Percentiles rank a stretch among this genome's conserved stretches.
Conservation (phyloP, 2,329 filamentous ascomycete species). For the Polychaeton citri region DNA sequence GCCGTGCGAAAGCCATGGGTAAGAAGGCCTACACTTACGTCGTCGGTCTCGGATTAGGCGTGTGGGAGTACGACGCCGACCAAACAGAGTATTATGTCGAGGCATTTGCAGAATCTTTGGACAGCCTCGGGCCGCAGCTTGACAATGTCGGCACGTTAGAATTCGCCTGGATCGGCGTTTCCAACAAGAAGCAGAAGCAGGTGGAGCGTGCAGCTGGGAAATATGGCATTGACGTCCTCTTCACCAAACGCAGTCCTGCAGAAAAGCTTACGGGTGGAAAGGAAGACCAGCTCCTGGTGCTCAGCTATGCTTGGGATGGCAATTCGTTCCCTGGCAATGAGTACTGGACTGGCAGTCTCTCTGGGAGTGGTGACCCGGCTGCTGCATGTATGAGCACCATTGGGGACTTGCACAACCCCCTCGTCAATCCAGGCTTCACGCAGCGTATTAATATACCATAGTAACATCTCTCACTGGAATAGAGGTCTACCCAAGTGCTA, state of each 20-base stretch:
- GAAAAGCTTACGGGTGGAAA: conserved; percentile 15
- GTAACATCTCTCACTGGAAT: too few relatives aligned
- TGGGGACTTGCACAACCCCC: conserved; percentile 19
- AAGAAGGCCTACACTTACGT: conserved; percentile 17
- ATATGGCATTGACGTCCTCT: conserved; percentile 12
- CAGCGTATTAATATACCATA: too few relatives aligned
- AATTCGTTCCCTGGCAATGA: conserved; percentile 23
- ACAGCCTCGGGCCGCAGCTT: conserved; percentile 7
- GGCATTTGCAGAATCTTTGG: conserved; percentile 12
- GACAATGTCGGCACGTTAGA: conserved; percentile 14
- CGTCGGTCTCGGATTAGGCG: conserved; percentile 21
- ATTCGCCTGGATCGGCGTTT: conserved; percentile 16
- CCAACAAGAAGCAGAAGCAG: conserved; percentile 1
- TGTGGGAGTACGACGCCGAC: conserved; percentile 13
- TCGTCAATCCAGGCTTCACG: conserved; percentile 20
- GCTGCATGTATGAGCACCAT: conserved; percentile 22
- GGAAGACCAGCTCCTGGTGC: conserved; percentile 13
- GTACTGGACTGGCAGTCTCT: conserved; percentile 18
- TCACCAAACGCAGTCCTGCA: conserved; percentile 17
- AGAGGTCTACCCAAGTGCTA: too few relatives aligned
- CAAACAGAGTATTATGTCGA: conserved; percentile 15
- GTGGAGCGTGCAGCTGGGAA: conserved; percentile 4
- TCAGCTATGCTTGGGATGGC: conserved; percentile 23
- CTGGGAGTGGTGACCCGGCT: conserved; percentile 18
- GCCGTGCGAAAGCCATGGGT: conserved; percentile 8